phyloP scores from a whole-genome alignment of 1,284 basidiomycete species.

The Tylopilus sp. region DNA sequence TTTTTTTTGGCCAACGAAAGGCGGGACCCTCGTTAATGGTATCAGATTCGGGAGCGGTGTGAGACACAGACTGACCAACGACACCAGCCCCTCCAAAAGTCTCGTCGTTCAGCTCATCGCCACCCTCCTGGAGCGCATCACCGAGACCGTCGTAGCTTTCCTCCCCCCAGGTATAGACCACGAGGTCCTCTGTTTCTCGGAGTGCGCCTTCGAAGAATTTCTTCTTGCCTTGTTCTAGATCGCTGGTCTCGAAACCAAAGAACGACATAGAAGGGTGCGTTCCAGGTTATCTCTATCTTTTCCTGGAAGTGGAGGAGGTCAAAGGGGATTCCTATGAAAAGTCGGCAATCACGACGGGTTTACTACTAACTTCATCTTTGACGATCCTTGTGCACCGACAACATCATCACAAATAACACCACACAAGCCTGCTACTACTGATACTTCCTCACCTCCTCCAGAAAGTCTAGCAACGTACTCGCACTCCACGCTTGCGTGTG shows the following conservation, averaged over 20 bases:
- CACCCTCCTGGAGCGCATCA: slow-evolving; percentile 81
- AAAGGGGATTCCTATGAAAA: slow-evolving; percentile 7
- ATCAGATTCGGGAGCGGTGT: slow-evolving; percentile 18
- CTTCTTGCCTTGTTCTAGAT: slow-evolving; percentile 60
- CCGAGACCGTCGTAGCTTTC: slow-evolving; percentile 90
- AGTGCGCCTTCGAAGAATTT: slow-evolving; percentile 49
- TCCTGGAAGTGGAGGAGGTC: slow-evolving; percentile 12
- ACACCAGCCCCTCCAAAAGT: slow-evolving; percentile 78
- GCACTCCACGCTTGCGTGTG: slow-evolving; percentile 91
- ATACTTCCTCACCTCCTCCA: slow-evolving; percentile 62
- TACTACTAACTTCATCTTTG: not conserved
- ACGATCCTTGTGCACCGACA: slow-evolving; percentile 6
- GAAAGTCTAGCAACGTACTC: slow-evolving; percentile 83
- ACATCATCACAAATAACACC: slow-evolving; percentile 23
- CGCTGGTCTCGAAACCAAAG: slow-evolving; percentile 69
- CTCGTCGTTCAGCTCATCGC: slow-evolving; percentile 92
- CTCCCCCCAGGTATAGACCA: slow-evolving; percentile 85
- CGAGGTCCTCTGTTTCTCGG: slow-evolving; percentile 71
- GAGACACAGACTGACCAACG: slow-evolving; percentile 73
- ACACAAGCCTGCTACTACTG: slow-evolving; percentile 17
- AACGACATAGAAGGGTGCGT: slow-evolving; percentile 59
- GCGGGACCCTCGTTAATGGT: slow-evolving; percentile 5
- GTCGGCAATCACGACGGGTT: slow-evolving; percentile 16
- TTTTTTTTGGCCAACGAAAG: slow-evolving; percentile 1
- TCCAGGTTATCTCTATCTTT: slow-evolving; percentile 5